Evolutionary conservation across 352 stramenopile species (phyloP).

Genomic region (Hyaloperonospora arabidopsidis): DNA sequence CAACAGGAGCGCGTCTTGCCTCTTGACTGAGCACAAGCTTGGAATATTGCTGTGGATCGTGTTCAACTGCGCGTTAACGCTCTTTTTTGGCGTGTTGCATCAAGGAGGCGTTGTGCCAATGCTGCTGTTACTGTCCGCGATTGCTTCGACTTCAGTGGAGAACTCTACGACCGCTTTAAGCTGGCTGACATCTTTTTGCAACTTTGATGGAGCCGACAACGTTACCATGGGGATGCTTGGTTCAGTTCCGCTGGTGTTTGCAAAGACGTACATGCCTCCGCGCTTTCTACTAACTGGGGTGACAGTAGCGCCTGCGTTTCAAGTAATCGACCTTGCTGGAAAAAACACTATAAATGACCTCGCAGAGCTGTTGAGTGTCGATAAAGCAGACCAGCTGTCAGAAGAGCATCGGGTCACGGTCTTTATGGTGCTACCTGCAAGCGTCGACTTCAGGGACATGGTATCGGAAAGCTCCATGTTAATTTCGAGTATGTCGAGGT

Average conservation of each 20-base stretch:
- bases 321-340: slow-evolving; percentile 48
- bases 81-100: slow-evolving; percentile 68
- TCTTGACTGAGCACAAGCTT: slow-evolving; percentile 17
- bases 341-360: slow-evolving; percentile 12
- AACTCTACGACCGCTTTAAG: neutral
- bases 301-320: slow-evolving; percentile 17
- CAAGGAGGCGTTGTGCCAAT: slow-evolving; percentile 63
- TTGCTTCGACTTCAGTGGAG: slow-evolving; percentile 4
- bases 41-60: slow-evolving; percentile 32
- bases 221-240: slow-evolving; percentile 5
- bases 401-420: slow-evolving; percentile 4
- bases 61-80: slow-evolving; percentile 43
- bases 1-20: slow-evolving; percentile 12
- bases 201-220: slow-evolving; percentile 21
- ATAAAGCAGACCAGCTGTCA: slow-evolving; percentile 5
- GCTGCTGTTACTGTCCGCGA: slow-evolving; percentile 36
- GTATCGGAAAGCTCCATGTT: slow-evolving; percentile 7
- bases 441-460: slow-evolving; percentile 28
- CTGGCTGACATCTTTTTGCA: slow-evolving; percentile 24
- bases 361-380: slow-evolving; percentile 3
- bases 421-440: slow-evolving; percentile 41
- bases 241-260: slow-evolving; percentile 44
- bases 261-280: slow-evolving; percentile 76
- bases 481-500: slow-evolving; percentile 1
- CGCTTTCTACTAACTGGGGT: slow-evolving; percentile 55